phyloP scores from a whole-genome alignment of 2,329 filamentous ascomycete species.

The Balansia obtecta region DNA sequence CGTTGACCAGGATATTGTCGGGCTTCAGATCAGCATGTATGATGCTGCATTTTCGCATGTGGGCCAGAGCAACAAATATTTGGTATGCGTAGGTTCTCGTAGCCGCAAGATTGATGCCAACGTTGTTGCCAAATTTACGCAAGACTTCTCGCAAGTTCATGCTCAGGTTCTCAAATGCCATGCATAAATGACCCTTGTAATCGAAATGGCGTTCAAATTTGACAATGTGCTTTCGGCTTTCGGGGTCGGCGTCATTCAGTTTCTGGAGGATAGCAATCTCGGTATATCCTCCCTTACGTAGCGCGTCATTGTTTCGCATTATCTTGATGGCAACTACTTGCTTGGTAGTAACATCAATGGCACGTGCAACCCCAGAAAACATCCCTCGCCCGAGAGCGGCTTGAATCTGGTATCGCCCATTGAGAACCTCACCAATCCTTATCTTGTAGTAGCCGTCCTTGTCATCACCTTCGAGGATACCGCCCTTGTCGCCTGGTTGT shows the following conservation, averaged over 20 bases:
- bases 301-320: slow-evolving; percentile 89
- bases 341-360: slow-evolving; percentile 62
- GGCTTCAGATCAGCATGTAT: slow-evolving; percentile 95
- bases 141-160: slow-evolving; percentile 88
- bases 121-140: slow-evolving; percentile 90
- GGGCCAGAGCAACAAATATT: slow-evolving; percentile 78
- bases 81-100: slow-evolving; percentile 86
- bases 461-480: slow-evolving; percentile 85
- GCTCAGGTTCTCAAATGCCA: slow-evolving; percentile 91
- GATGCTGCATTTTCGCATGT: slow-evolving; percentile 85
- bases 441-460: slow-evolving; percentile 95
- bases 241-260: slow-evolving; percentile 71
- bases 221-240: slow-evolving; percentile 86
- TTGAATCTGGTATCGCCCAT: slow-evolving; percentile 80
- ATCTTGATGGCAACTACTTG: slow-evolving; percentile 91
- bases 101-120: slow-evolving; percentile 80
- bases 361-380: slow-evolving; percentile 92
- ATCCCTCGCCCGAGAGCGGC: slow-evolving; percentile 84
- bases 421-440: slow-evolving; percentile 79
- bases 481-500: slow-evolving; percentile 55
- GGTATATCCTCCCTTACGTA: slow-evolving; percentile 82
- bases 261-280: slow-evolving; percentile 90
- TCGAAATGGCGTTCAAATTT: slow-evolving; percentile 80
- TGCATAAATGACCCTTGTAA: slow-evolving; percentile 88
- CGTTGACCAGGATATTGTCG: slow-evolving; percentile 88